Evolutionary conservation across 2,329 filamentous ascomycete genomes (phyloP).

Genomic region (Coniosporium tulheliwenetii): DNA sequence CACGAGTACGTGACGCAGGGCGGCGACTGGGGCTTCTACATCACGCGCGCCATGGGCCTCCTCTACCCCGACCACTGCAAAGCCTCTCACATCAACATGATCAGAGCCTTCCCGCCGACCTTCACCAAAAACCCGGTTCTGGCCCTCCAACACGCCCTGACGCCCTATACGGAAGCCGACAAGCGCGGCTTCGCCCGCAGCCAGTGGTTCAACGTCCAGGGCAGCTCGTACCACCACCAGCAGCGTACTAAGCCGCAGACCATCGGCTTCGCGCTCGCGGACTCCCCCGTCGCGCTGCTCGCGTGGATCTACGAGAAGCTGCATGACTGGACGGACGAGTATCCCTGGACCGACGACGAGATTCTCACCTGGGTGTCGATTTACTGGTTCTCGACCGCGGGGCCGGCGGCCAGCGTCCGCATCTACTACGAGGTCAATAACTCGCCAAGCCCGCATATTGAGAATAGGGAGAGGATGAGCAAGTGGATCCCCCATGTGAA

Average conservation of each 20-base stretch:
- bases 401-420: slow-evolving; percentile 48
- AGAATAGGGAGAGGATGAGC: slow-evolving; percentile 18
- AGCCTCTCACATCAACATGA: slow-evolving; percentile 48
- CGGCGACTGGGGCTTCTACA: slow-evolving; percentile 55
- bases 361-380: slow-evolving; percentile 60
- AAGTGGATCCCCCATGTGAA: slow-evolving; percentile 31
- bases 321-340: slow-evolving; percentile 58
- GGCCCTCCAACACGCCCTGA: slow-evolving; percentile 39
- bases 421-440: slow-evolving; percentile 59
- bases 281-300: slow-evolving; percentile 54
- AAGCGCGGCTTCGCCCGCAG: slow-evolving; percentile 35
- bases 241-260: slow-evolving; percentile 60
- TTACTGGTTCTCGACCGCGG: slow-evolving; percentile 56
- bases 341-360: slow-evolving; percentile 62
- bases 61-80: slow-evolving; percentile 41
- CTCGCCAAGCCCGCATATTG: slow-evolving; percentile 5
- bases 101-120: slow-evolving; percentile 33
- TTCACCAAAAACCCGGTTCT: slow-evolving; percentile 38
- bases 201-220: slow-evolving; percentile 41
- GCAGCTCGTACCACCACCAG: slow-evolving; percentile 41
- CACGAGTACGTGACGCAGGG: slow-evolving; percentile 35
- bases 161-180: slow-evolving; percentile 37
- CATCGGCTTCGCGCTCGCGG: slow-evolving; percentile 50
- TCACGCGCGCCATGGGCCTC: slow-evolving; percentile 46
- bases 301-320: slow-evolving; percentile 75